Evolutionary conservation across 1,284 basidiomycete genomes (phyloP), one percentile per base, ranked within the genome.

Genomic region (Moesziomyces globuligerus): DNA sequence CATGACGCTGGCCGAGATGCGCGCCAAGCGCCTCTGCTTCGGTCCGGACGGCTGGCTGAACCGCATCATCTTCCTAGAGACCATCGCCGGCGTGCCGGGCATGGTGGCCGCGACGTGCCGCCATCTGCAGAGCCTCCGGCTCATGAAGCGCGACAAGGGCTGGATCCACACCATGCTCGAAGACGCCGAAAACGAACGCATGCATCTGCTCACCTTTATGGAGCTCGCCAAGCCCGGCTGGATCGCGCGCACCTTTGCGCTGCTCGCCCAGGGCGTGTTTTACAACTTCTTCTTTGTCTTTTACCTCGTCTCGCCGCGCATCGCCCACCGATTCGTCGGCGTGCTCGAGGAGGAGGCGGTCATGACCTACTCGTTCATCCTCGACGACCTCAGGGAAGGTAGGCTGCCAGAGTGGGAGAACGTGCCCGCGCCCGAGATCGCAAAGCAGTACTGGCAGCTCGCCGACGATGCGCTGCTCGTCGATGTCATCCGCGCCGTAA

Each of bases 331-430:
- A 28, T 98, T 98, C 81, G 94, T 98, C 42, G 95, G 88, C n/a
- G 86, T 92, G 78, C 86, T 98, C 9, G 95, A 98, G 80, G 94
- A 98, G 84, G 94, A 98, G 83, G 94, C 94, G 4, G 92, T 95
- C 6, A 24, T 65, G 25, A 72, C 57, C n/a, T 65, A 74, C 83
- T 91, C 93, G 7, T 87, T 88, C 71, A 90, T 90, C 80, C 93
- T 96, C 67, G 79, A 87, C 44, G 93, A 97, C 62, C 86, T 97
- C 21, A 90, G 94, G 80, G 86, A 86, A n/a, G 93, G 93, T 15
- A 87, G 87, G 41, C 85, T 98, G 49, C 93, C 94, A 0, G 90
- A 91, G 83, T 98, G 94, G 94, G 76, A 81, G 24, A 74, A 82
- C 39, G 57, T 72, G 7, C 88, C 90, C 13, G 94, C 94, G 0